A percentile compares a stretch with the other conserved stretches of the same genome.
Evolutionary conservation across 441 rosid genomes (phyloP).

Genomic region (Viola pubescens): DNA sequence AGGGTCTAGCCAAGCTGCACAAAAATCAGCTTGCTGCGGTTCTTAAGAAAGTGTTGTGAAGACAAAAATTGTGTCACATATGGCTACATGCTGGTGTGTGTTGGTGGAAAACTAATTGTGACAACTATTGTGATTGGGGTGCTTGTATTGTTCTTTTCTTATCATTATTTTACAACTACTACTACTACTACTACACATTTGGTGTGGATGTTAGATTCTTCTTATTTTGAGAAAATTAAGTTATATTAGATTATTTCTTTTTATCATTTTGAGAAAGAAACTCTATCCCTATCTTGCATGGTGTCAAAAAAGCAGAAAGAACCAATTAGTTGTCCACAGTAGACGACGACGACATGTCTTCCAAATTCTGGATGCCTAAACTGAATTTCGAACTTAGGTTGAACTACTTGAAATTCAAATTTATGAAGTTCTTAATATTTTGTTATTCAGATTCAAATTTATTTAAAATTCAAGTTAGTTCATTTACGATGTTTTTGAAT

Average conservation of each 20-base stretch:
- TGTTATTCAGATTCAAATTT: too few relatives aligned
- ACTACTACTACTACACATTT: conserved; percentile 13
- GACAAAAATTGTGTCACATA: not conserved
- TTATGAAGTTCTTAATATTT: too few relatives aligned
- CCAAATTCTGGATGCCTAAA: too few relatives aligned
- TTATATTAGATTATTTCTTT: conserved; percentile 25
- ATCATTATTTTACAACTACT: conserved; percentile 28
- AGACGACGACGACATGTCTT: too few relatives aligned
- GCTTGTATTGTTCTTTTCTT: conserved; percentile 33
- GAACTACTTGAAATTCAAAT: too few relatives aligned
- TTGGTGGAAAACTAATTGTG: conserved; percentile 30
- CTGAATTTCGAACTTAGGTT: too few relatives aligned
- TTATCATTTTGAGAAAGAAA: not conserved
- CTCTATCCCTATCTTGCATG: too few relatives aligned
- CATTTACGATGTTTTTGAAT: too few relatives aligned
- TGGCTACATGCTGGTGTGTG: conserved; percentile 24
- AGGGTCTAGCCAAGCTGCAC: conserved; percentile 48
- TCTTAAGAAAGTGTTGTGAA: conserved; percentile 20
- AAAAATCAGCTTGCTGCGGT: conserved; percentile 81
- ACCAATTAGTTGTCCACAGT: too few relatives aligned
- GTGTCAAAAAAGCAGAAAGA: too few relatives aligned
- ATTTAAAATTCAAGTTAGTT: too few relatives aligned
- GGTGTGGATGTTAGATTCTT: conserved; percentile 32
- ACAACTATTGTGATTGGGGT: conserved; percentile 20
- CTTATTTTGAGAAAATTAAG: conserved; percentile 21